Evolutionary conservation across 306 rosid species (phyloP).

Genomic region (Astragalus glycyphyllos): DNA sequence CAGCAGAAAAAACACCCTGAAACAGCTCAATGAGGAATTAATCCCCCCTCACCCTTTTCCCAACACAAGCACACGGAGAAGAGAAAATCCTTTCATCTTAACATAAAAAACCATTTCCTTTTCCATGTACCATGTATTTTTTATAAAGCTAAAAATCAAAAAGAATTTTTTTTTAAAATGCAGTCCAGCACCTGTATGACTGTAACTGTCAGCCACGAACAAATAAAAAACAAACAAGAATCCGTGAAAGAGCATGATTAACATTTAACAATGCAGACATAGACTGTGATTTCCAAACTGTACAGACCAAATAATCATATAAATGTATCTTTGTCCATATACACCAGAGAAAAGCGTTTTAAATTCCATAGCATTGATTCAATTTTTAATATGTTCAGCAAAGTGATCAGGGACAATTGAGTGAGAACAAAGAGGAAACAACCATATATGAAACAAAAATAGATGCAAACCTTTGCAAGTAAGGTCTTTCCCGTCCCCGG

Average conservation of each 20-base stretch:
- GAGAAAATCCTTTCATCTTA: slow-evolving; percentile 4
- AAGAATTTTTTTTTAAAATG: not conserved
- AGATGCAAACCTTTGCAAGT: slow-evolving; percentile 80
- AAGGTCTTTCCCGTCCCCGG: slow-evolving; percentile 99
- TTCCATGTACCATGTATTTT: not conserved
- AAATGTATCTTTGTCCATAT: not conserved
- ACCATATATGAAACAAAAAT: slow-evolving; percentile 38
- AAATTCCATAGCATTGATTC: slow-evolving; percentile 12
- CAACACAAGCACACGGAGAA: not conserved
- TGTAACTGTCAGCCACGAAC: not conserved
- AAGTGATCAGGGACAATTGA: not conserved
- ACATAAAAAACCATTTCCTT: slow-evolving; percentile 21
- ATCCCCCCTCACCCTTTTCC: not conserved
- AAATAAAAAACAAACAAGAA: slow-evolving; percentile 23
- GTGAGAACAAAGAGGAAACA: slow-evolving; percentile 18
- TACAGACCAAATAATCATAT: slow-evolving; percentile 21
- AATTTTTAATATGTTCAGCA: slow-evolving; percentile 12
- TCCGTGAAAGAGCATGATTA: slow-evolving; percentile 17
- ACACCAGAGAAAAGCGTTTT: slow-evolving; percentile 10
- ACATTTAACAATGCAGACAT: slow-evolving; percentile 16
- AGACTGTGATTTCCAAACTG: not conserved
- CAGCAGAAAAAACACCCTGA: not conserved
- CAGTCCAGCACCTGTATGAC: not conserved
- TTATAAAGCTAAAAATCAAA: not conserved
- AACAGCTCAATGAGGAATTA: slow-evolving; percentile 10